Base-by-base conservation (phyloP, 2,329 filamentous ascomycete genomes). In the Herpotrichia juniperi region DNA sequence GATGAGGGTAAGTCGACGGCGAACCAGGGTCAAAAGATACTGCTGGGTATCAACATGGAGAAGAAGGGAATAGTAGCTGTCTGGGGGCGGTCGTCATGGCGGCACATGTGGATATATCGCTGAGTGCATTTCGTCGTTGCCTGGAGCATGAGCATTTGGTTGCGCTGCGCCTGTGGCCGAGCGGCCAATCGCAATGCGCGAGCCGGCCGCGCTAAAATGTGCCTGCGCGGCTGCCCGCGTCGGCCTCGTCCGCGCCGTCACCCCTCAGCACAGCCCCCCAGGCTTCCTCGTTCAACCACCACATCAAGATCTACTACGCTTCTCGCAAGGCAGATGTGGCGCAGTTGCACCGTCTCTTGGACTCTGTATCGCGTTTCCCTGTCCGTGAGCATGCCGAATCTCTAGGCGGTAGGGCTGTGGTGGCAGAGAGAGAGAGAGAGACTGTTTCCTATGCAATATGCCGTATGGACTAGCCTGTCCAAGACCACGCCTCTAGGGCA, bases 121-220 rank as follows among this genome's bases (percentile, higher is more conserved):
- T 26, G 47, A 58, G 48, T 64, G 60, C 65, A 65, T 62, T 67
- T 64, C 51, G 56, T 64, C 59, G 63, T 50, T 72, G 68, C 68
- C 68, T 68, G 56, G 45, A 21, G 35, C 22, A 11, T 19, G 21
- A n/a, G 16, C 47, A 16, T 19, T 6, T 17, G 12, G 30, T 28
- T 35, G 6, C 10, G 28, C 14, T 22, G 22, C 28, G 25, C 42
- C 31, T 32, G 6, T 28, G 11, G 17, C 42, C 25, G 30, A n/a
- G 14, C n/a, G 32, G 30, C 50, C 30, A 47, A 32, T 45, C 42
- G 32, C 32, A 30, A 6, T 19, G 31, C 44, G 50, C 31, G 22
- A 4, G 32, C 28, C 40, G 24, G 40, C 40, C 16, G 14, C 25
- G 19, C 37, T 40, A 40, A 25, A 40, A 12, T 28, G 19, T 8